phyloP scores from a whole-genome alignment of 768 basidiomycete genomes.

The Kwoniella pini region DNA sequence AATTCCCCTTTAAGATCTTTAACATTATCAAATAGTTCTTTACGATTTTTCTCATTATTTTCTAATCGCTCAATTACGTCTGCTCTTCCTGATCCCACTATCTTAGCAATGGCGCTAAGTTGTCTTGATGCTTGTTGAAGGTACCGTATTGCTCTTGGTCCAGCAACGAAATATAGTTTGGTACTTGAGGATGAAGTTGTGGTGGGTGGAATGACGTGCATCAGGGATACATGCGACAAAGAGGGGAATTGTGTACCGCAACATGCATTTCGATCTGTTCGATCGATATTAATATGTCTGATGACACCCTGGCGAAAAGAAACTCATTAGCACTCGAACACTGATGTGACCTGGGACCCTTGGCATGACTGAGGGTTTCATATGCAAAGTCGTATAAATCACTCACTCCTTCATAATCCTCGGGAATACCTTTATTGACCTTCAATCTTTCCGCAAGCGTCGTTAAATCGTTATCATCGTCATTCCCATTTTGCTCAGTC shows the following conservation, averaged over 20 bases:
- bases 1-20: slow-evolving; percentile 31
- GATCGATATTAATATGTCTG: slow-evolving; percentile 79
- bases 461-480: no score
- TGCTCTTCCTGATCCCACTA: slow-evolving; percentile 68
- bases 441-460: slow-evolving; percentile 28
- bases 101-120: slow-evolving; percentile 63
- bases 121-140: slow-evolving; percentile 63
- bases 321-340: not conserved
- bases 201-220: slow-evolving; percentile 77
- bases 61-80: slow-evolving; percentile 68
- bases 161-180: slow-evolving; percentile 79
- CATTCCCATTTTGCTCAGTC: not conserved
- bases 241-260: slow-evolving; percentile 48
- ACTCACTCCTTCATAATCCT: slow-evolving; percentile 53
- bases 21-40: slow-evolving; percentile 17
- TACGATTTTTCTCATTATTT: slow-evolving; percentile 58
- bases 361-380: no score
- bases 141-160: slow-evolving; percentile 70
- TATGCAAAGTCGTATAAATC: not conserved
- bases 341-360: no score
- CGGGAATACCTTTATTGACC: slow-evolving; percentile 48
- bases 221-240: slow-evolving; percentile 69
- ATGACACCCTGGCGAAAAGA: slow-evolving; percentile 57
- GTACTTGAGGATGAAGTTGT: slow-evolving; percentile 70
- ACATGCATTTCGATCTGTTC: slow-evolving; percentile 63